Conservation (phyloP, 2,329 filamentous ascomycete genomes). For the Colletotrichum camelliae region DNA sequence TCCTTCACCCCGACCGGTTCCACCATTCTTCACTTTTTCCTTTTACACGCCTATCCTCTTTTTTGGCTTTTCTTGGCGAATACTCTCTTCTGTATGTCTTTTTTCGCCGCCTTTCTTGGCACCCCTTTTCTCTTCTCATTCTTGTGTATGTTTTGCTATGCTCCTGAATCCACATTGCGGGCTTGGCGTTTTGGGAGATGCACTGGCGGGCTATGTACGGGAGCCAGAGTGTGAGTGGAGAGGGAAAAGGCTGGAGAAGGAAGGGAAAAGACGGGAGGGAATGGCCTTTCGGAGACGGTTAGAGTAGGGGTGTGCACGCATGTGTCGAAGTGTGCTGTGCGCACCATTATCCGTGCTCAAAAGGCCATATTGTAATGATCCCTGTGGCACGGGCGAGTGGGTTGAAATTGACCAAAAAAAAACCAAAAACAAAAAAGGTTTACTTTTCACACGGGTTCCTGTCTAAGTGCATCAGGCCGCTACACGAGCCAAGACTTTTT, state of each 20-base stretch:
- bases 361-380: not conserved
- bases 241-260: not conserved
- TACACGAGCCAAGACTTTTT: not conserved
- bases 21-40: not conserved
- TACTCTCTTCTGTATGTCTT: not conserved
- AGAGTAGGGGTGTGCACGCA: not conserved
- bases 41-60: not conserved
- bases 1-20: not conserved
- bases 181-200: slow-evolving; percentile 20
- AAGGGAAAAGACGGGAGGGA: not conserved
- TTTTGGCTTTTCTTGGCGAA: not conserved
- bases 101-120: not conserved
- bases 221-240: not conserved
- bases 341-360: slow-evolving; percentile 5
- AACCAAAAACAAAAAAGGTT: not conserved
- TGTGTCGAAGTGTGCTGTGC: not conserved
- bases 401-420: not conserved
- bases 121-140: not conserved
- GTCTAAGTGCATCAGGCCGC: not conserved
- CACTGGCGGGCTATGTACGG: not conserved
- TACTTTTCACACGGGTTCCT: not conserved
- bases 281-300: not conserved
- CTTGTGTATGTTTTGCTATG: not conserved
- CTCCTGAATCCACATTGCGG: not conserved
- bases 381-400: not conserved